These are phyloP conservation scores for Barnettozyma sucrosica DNA, from an alignment of 805 yeast species.

Conservation along the genomic window DNA sequence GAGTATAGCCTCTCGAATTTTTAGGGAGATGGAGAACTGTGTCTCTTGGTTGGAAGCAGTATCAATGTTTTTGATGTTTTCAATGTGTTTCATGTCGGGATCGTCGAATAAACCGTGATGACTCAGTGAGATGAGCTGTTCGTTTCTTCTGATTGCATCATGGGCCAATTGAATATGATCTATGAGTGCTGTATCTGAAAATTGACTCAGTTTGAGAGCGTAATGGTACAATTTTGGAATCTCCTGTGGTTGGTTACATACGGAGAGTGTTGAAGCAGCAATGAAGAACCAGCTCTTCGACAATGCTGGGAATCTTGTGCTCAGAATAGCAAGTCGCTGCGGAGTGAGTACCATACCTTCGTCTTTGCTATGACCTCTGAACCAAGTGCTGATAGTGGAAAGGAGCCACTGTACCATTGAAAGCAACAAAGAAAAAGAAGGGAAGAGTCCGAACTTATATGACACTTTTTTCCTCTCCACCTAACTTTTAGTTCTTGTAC, in stretches of 20 bases:
- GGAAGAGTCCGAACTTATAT: neutral
- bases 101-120: conserved; percentile 9
- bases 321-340: conserved; percentile 46
- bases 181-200: neutral
- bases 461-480: neutral
- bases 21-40: conserved; percentile 36
- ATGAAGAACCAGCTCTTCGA: conserved; percentile 64
- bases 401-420: neutral
- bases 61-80: conserved; percentile 5
- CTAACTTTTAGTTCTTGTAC: neutral
- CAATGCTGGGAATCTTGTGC: conserved; percentile 46
- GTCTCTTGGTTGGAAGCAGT: conserved; percentile 5
- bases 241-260: conserved; percentile 77
- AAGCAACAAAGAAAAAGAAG: neutral
- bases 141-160: conserved; percentile 15
- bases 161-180: conserved; percentile 11
- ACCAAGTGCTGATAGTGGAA: neutral
- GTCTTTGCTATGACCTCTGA: neutral
- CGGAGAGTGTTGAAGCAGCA: conserved; percentile 77
- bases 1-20: conserved; percentile 70
- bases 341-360: conserved; percentile 38
- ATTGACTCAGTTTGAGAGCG: conserved; percentile 38
- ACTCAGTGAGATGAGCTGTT: conserved; percentile 14
- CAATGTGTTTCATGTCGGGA: conserved; percentile 19
- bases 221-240: conserved; percentile 70